These are phyloP conservation scores for Ehretia macrophylla DNA, from an alignment of 257 asterid species.

Conservation along the genomic window DNA sequence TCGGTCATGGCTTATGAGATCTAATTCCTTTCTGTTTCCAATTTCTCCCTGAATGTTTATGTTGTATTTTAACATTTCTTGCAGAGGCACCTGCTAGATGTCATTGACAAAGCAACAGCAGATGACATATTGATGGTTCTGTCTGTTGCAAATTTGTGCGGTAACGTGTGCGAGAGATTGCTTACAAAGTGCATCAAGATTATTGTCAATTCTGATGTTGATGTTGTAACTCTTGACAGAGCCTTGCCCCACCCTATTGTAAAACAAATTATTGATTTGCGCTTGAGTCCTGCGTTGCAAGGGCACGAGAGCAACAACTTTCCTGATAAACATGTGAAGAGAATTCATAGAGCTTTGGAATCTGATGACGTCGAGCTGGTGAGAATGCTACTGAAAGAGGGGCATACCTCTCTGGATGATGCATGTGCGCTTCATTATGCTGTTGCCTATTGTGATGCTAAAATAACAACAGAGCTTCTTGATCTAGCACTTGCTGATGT, in stretches of 20 bases:
- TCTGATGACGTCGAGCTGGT: slow-evolving; percentile 94
- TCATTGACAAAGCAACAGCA: slow-evolving; percentile 68
- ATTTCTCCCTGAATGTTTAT: neutral
- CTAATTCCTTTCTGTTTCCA: too few relatives aligned
- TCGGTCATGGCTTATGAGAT: neutral
- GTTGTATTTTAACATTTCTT: slow-evolving; percentile 17
- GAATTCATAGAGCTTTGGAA: slow-evolving; percentile 90
- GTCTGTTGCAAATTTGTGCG: slow-evolving; percentile 62
- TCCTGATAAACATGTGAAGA: slow-evolving; percentile 81
- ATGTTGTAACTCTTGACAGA: slow-evolving; percentile 70
- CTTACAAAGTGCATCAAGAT: slow-evolving; percentile 56
- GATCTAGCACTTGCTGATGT: slow-evolving; percentile 87
- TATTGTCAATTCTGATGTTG: slow-evolving; percentile 82
- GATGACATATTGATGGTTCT: slow-evolving; percentile 75
- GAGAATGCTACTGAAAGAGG: slow-evolving; percentile 85
- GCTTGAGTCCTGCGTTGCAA: slow-evolving; percentile 51
- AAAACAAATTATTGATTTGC: slow-evolving; percentile 50
- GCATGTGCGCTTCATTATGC: slow-evolving; percentile 91
- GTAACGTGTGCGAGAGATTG: slow-evolving; percentile 51
- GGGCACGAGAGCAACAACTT: slow-evolving; percentile 38
- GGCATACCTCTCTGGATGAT: slow-evolving; percentile 73
- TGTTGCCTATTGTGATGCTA: slow-evolving; percentile 90
- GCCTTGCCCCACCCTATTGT: slow-evolving; percentile 64
- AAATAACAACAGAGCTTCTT: slow-evolving; percentile 88
- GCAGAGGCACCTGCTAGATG: slow-evolving; percentile 63